Base-by-base conservation (phyloP, 2,329 filamentous ascomycete species). In the Hyphodiscus sp. region DNA sequence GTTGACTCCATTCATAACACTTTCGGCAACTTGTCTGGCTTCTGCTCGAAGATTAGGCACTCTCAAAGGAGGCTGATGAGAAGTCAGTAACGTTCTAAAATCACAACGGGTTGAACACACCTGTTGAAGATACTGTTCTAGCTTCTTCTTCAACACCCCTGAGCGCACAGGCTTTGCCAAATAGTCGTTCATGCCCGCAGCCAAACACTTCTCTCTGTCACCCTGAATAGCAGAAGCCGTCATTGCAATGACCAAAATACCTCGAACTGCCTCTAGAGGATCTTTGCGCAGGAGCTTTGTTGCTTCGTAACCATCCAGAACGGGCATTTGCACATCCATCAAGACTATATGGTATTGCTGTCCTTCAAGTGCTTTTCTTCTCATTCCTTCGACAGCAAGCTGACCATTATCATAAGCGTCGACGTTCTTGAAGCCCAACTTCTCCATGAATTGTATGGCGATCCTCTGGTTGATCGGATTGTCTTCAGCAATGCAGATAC, bases 321-420 rank as follows among this genome's bases (percentile, higher is more conserved):
- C 83, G 0, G 91, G 91, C 91, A 96, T 96, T 71, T 96, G 91
- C 2, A 95, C 90, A 68, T 96, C 91, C 91, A 96, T 96, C 45
- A 96, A 79, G 42, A 95, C 86, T 30, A 96, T 79, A 65, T 96
- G 91, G 71, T 95, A 96, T 0, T 91, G 91, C 9, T 76, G 76
- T 1, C 85, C 86, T 58, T 88, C 85, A 45, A 74, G 76, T 2
- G 87, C 86, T 58, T 85, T 87, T 55, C 84, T 85, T 9, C 86
- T 83, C n/a, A 96, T 73, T 0, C 89, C 91, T 64, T 95, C 88
- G 15, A 96, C 87, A 0, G 91, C 91, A 71, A 91, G 89, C 57
- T 87, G 79, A 0, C 92, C 92, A 67, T 97, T 95, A 58, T 90
- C 89, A 66, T 91, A 96, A 0, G 91, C 91, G 68, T 92, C 87